Percentiles rank a stretch among this genome's conserved stretches.
These are phyloP conservation scores for Neofusicoccum kwambonambiense DNA, from an alignment of 2,329 filamentous ascomycete species.

Conservation along the genomic window DNA sequence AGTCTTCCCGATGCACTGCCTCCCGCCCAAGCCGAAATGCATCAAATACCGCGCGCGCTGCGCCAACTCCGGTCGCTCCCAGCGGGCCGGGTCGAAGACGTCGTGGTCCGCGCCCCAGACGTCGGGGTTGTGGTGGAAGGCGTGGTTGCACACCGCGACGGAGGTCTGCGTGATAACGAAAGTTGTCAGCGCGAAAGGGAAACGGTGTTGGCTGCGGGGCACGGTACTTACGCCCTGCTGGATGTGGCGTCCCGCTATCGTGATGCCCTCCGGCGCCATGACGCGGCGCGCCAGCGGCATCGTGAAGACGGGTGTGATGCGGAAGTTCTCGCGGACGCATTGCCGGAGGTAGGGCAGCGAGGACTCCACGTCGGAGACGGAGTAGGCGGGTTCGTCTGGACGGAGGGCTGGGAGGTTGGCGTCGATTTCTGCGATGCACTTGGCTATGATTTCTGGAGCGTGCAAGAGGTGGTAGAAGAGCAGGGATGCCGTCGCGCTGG, in stretches of 20 bases:
- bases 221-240: conserved; percentile 25
- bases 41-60: conserved; percentile 28
- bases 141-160: conserved; percentile 35
- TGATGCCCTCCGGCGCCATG: conserved; percentile 25
- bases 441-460: conserved; percentile 25
- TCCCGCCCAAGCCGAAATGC: conserved; percentile 37
- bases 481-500: conserved; percentile 30
- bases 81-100: conserved; percentile 31
- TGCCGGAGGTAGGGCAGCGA: conserved; percentile 25
- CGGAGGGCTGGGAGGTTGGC: neutral
- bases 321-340: conserved; percentile 35
- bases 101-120: conserved; percentile 27
- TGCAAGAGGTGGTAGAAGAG: conserved; percentile 36
- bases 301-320: conserved; percentile 36
- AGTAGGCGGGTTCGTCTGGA: conserved; percentile 23
- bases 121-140: neutral
- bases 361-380: conserved; percentile 25
- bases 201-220: neutral
- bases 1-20: conserved; percentile 35
- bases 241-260: conserved; percentile 28
- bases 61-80: conserved; percentile 20
- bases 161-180: conserved; percentile 24
- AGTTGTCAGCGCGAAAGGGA: neutral
- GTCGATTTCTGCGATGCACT: conserved; percentile 25
- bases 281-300: conserved; percentile 34